phyloP scores from a whole-genome alignment of 148 eudicot species.

The Drosera capensis region DNA sequence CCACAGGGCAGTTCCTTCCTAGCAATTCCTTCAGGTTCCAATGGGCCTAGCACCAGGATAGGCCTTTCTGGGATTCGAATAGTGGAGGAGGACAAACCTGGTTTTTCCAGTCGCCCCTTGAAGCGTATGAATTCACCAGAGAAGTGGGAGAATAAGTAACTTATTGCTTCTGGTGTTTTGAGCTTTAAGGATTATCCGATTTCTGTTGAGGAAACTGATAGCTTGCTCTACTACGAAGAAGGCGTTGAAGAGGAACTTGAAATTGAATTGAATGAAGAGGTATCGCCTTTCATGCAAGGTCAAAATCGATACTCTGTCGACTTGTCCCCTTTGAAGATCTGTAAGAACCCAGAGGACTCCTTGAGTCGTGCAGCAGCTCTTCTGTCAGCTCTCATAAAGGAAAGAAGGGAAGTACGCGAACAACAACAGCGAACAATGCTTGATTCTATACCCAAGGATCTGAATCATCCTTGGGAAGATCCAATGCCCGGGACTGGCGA shows the following conservation, averaged over 20 bases:
- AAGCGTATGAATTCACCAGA: conserved; percentile 89
- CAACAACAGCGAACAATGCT: conserved; percentile 80
- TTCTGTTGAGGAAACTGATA: conserved; percentile 68
- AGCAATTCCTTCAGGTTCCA: conserved; percentile 31
- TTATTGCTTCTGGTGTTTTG: conserved; percentile 66
- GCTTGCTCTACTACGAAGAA: conserved; percentile 59
- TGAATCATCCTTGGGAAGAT: conserved; percentile 96
- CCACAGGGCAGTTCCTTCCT: conserved; percentile 25
- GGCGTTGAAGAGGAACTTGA: conserved; percentile 81
- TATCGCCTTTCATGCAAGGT: conserved; percentile 66
- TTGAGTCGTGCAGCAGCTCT: conserved; percentile 86
- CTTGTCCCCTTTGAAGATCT: conserved; percentile 81
- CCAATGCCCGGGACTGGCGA: conserved; percentile 95
- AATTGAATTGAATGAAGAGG: conserved; percentile 77
- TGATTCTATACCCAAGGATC: conserved; percentile 86
- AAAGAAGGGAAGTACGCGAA: conserved; percentile 76
- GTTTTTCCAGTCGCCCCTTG: conserved; percentile 48
- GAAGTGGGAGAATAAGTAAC: conserved; percentile 75
- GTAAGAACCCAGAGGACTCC: conserved; percentile 83
- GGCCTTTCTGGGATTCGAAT: conserved; percentile 69
- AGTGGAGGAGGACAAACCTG: conserved; percentile 35
- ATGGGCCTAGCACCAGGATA: conserved; percentile 24
- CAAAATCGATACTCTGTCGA: conserved; percentile 59
- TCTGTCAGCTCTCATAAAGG: conserved; percentile 69
- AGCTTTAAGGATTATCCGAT: conserved; percentile 50